Percentiles rank a stretch among this genome's conserved stretches.
phyloP scores from a whole-genome alignment of 2,329 filamentous ascomycete genomes.

The Talaromyces sp. region DNA sequence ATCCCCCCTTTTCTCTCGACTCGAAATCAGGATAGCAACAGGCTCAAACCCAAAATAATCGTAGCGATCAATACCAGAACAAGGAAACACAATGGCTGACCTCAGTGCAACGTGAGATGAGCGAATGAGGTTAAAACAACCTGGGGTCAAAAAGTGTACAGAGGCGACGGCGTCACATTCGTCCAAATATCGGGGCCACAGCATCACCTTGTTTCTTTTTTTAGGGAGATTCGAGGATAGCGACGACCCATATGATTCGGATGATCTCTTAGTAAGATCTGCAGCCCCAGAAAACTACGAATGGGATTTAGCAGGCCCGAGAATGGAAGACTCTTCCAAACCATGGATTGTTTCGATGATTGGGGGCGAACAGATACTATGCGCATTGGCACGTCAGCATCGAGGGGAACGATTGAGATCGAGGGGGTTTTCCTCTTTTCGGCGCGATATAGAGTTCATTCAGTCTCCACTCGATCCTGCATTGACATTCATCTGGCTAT shows the following conservation, averaged over 20 bases:
- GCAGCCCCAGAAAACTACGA: background rate
- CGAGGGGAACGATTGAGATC: background rate
- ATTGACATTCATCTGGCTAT: background rate
- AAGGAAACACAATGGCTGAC: too few species aligned
- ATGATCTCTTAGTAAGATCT: background rate
- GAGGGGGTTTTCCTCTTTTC: background rate
- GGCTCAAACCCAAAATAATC: too few species aligned
- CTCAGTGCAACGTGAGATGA: too few species aligned
- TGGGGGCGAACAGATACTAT: background rate
- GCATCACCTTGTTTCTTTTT: background rate
- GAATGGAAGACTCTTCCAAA: background rate
- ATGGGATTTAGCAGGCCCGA: too few species aligned
- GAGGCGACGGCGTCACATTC: too few species aligned
- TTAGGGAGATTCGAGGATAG: background rate
- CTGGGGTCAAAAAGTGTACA: background rate
- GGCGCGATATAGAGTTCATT: background rate
- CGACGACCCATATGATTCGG: background rate
- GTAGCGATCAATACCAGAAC: too few species aligned
- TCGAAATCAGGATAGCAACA: too few species aligned
- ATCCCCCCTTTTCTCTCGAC: too few species aligned
- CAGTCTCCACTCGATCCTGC: slow-evolving; percentile 1
- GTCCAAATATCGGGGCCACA: background rate
- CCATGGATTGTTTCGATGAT: background rate
- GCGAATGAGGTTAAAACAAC: too few species aligned
- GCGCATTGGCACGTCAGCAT: background rate